Evolutionary conservation across 2,329 filamentous ascomycete species (phyloP).

Genomic region (Claviceps paspali): DNA sequence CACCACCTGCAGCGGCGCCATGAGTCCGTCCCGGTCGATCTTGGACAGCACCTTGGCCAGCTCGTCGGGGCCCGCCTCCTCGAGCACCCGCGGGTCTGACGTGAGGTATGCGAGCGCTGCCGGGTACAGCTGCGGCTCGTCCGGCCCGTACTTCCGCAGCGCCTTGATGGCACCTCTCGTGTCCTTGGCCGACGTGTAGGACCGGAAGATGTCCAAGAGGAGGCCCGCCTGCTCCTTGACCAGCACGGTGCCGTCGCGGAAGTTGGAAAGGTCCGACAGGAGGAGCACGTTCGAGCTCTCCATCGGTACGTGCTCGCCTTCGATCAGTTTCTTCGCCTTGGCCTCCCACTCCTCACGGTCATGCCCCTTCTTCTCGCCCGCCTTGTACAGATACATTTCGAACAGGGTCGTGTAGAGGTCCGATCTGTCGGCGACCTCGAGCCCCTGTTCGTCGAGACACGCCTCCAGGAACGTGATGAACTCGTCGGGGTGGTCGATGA

Average conservation of each 20-base stretch:
- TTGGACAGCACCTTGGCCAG: constrained; percentile 64
- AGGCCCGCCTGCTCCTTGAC: constrained; percentile 90
- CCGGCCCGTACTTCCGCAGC: constrained; percentile 75
- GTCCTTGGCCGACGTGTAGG: constrained; percentile 84
- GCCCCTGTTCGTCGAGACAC: constrained; percentile 54
- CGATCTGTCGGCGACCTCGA: constrained; percentile 60
- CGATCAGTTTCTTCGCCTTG: constrained; percentile 80
- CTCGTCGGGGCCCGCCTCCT: constrained; percentile 73
- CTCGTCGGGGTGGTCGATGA: constrained; percentile 83
- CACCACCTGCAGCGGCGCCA: constrained; percentile 93
- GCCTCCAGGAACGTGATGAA: constrained; percentile 90
- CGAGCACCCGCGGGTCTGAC: constrained; percentile 63
- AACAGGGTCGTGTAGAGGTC: constrained; percentile 93
- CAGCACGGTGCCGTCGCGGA: constrained; percentile 76
- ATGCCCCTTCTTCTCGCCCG: constrained; percentile 55
- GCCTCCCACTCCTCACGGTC: constrained; percentile 64
- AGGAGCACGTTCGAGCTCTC: constrained; percentile 90
- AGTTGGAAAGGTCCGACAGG: constrained; percentile 80
- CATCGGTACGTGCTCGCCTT: constrained; percentile 66
- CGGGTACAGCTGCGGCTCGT: constrained; percentile 83
- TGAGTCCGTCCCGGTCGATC: constrained; percentile 79
- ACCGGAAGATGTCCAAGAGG: constrained; percentile 89
- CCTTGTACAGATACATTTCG: constrained; percentile 93
- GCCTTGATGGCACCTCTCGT: constrained; percentile 83
- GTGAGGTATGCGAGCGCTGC: constrained; percentile 89